Evolutionary conservation across 31 red algal genomes (phyloP).

Genomic region (Odonthalia washingtoniensis): DNA sequence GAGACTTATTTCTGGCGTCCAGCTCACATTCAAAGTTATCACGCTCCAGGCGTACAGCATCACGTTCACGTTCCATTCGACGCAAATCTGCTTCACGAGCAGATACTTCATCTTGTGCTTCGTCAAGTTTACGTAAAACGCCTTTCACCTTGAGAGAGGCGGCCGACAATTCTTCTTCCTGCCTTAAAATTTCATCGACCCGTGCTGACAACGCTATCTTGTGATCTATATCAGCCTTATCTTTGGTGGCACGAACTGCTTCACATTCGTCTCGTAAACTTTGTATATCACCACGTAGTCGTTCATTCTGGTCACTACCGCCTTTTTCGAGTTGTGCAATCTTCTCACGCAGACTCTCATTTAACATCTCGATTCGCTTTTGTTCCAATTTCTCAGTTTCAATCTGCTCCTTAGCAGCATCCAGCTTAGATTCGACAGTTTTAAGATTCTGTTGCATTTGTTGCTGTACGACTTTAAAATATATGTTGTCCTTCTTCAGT

Average conservation of each 20-base stretch:
- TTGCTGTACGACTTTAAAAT: slow-evolving; percentile 30
- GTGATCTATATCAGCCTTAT: slow-evolving; percentile 1
- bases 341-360: neutral
- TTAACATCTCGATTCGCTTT: neutral
- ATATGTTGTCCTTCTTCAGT: neutral
- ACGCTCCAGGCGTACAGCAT: slow-evolving; percentile 16
- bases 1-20: slow-evolving; percentile 1
- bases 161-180: slow-evolving; percentile 11
- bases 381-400: slow-evolving; percentile 25
- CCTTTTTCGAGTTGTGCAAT: neutral
- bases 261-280: neutral
- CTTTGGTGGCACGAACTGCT: neutral
- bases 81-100: neutral
- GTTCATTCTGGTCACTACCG: slow-evolving; percentile 21
- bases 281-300: neutral
- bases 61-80: slow-evolving; percentile 23
- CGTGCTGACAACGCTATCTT: neutral
- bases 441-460: neutral
- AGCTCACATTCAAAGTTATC: slow-evolving; percentile 4
- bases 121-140: slow-evolving; percentile 12
- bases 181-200: neutral
- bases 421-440: neutral
- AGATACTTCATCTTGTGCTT: slow-evolving; percentile 25
- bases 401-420: slow-evolving; percentile 19
- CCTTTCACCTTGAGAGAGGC: slow-evolving; percentile 37